Percentiles rank a stretch among this genome's conserved stretches.
phyloP scores from a whole-genome alignment of 176 grass and related monocot species.

The Musa beccarii region DNA sequence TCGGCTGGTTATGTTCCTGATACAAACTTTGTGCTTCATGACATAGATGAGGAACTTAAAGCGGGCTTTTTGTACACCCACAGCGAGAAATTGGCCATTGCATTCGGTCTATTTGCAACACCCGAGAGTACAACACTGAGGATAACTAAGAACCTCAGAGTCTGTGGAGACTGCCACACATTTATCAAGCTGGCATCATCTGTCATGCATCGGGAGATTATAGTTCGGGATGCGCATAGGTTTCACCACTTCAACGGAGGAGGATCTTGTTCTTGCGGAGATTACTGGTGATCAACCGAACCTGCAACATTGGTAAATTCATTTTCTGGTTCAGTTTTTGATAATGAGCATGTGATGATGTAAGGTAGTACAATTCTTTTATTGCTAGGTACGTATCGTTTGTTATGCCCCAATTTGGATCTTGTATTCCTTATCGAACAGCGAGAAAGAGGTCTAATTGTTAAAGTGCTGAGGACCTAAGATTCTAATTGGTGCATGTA shows the following conservation, averaged over 20 bases:
- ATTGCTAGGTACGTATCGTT: too few species aligned
- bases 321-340: background rate
- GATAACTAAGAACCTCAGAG: conserved; percentile 15
- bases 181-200: conserved; percentile 10
- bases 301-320: background rate
- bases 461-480: too few species aligned
- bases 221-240: conserved; percentile 12
- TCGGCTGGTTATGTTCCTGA: conserved; percentile 4
- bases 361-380: too few species aligned
- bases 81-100: conserved; percentile 15
- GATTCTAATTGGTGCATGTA: too few species aligned
- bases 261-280: conserved; percentile 18
- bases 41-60: conserved; percentile 18
- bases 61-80: conserved; percentile 5
- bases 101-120: background rate
- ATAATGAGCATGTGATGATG: background rate
- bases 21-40: conserved; percentile 19
- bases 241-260: conserved; percentile 10
- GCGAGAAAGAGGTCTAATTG: too few species aligned
- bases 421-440: too few species aligned
- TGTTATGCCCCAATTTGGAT: too few species aligned
- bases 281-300: conserved; percentile 12
- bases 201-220: background rate
- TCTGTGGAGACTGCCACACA: conserved; percentile 12
- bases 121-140: background rate